Conservation (phyloP, 164 flowering plant genomes). For the Piper betle region DNA sequence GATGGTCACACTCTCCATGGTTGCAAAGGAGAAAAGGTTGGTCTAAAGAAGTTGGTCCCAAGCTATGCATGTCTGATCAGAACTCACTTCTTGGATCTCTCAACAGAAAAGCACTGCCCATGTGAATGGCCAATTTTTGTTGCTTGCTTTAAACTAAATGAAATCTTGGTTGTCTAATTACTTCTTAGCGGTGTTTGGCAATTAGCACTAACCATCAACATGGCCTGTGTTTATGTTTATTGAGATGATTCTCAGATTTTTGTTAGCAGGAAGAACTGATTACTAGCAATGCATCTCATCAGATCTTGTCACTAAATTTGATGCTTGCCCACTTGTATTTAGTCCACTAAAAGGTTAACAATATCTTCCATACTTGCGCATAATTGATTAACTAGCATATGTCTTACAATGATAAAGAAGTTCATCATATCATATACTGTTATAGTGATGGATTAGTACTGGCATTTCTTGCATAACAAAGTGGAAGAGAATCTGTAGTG, state of each 20-base stretch:
- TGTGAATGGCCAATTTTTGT: not conserved
- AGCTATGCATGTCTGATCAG: not conserved
- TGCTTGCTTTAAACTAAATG: not conserved
- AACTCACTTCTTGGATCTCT: not conserved
- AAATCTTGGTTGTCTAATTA: not conserved
- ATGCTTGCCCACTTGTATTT: not conserved
- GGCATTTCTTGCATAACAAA: not conserved
- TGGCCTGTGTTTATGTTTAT: not conserved
- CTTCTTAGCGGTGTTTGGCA: not conserved
- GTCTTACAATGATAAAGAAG: not conserved
- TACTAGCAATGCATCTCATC: not conserved
- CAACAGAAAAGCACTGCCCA: not conserved
- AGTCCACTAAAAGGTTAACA: not conserved
- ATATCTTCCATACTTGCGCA: not conserved
- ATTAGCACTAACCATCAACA: not conserved
- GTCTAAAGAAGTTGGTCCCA: not conserved
- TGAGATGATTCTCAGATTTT: not conserved
- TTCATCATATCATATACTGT: not conserved
- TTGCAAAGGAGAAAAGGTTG: not conserved
- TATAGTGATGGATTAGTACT: not conserved
- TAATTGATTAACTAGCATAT: not conserved
- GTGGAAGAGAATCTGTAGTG: not conserved
- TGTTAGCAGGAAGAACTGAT: not conserved
- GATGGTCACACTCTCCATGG: not conserved
- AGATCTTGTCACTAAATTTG: not conserved